These are phyloP conservation scores for Tolypocladium tundrense DNA, from an alignment of 2,329 filamentous ascomycete genomes.

Conservation along the genomic window DNA sequence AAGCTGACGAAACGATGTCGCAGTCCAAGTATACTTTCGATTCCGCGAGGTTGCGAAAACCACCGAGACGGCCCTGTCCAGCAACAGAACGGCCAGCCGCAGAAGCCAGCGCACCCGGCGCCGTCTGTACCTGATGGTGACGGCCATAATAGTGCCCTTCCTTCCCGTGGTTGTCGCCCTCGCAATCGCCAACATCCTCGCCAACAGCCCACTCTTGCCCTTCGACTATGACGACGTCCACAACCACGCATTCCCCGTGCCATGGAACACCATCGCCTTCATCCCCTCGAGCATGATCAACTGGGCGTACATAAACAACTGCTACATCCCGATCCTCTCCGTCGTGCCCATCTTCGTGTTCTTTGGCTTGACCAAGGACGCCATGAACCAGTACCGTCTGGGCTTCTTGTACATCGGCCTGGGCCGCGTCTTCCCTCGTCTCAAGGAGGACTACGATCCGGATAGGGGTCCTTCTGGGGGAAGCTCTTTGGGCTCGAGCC, in stretches of 20 bases:
- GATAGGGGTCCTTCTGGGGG: conserved; percentile 14
- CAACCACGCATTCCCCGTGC: conserved; percentile 20
- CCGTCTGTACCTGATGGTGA: conserved; percentile 45
- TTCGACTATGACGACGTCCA: conserved; percentile 35
- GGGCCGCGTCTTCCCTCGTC: conserved; percentile 30
- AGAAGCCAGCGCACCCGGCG: conserved; percentile 37
- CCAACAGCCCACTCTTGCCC: conserved; percentile 15
- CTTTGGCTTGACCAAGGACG: conserved; percentile 46
- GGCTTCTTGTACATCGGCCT: conserved; percentile 29
- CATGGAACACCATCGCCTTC: conserved; percentile 38
- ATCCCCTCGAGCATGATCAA: conserved; percentile 28
- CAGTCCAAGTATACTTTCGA: conserved; percentile 36
- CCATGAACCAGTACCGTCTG: conserved; percentile 36
- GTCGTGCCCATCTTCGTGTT: conserved; percentile 39
- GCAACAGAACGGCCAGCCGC: conserved; percentile 27
- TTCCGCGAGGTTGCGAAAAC: conserved; percentile 35
- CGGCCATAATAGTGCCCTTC: conserved; percentile 41
- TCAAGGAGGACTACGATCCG: conserved; percentile 29
- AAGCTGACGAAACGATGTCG: not conserved
- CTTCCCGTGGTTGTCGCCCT: conserved; percentile 35
- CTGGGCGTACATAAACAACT: conserved; percentile 31
- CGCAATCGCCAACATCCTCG: conserved; percentile 28
- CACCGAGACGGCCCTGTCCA: conserved; percentile 27
- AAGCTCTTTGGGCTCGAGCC: conserved; percentile 11
- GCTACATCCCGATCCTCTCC: conserved; percentile 38